These are phyloP conservation scores for Fusarium vanettenii DNA, from an alignment of 2,329 filamentous ascomycete genomes.

Conservation along the genomic window DNA sequence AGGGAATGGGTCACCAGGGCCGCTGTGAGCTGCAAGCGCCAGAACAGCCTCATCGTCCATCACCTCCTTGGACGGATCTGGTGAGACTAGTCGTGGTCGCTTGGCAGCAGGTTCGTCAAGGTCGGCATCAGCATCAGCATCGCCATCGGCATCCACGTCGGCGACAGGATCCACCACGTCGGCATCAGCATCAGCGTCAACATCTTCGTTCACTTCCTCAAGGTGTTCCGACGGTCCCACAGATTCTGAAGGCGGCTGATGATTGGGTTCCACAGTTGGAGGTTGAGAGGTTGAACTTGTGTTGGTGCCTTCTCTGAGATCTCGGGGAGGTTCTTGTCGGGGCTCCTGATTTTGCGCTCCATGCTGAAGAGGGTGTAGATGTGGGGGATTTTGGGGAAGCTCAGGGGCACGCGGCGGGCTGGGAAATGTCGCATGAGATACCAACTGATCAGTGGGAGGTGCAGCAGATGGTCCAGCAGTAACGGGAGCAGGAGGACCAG, in stretches of 20 bases:
- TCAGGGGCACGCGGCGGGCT: conserved; percentile 33
- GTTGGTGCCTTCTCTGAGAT: conserved; percentile 18
- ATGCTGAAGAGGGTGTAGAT: conserved; percentile 36
- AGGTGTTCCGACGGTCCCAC: conserved; percentile 14
- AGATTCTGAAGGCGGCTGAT: conserved; percentile 15
- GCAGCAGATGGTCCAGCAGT: neutral
- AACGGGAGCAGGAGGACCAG: neutral
- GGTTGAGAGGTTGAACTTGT: conserved; percentile 14
- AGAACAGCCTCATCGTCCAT: conserved; percentile 63
- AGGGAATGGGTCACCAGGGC: conserved; percentile 52
- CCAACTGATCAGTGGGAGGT: neutral
- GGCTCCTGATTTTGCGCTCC: conserved; percentile 21
- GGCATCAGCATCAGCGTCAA: conserved; percentile 38
- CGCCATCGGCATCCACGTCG: conserved; percentile 49
- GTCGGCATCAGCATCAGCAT: conserved; percentile 44
- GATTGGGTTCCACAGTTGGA: neutral
- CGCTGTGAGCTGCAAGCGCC: conserved; percentile 59
- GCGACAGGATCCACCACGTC: conserved; percentile 46
- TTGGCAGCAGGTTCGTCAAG: conserved; percentile 55
- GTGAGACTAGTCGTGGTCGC: conserved; percentile 51
- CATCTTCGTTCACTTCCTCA: conserved; percentile 8
- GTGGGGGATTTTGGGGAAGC: conserved; percentile 29
- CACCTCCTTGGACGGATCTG: conserved; percentile 47
- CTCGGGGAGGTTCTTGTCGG: conserved; percentile 19
- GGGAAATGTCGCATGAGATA: conserved; percentile 28